These are phyloP conservation scores for Solanum hybrid DNA, from an alignment of 305 asterid species.

Conservation along the genomic window DNA sequence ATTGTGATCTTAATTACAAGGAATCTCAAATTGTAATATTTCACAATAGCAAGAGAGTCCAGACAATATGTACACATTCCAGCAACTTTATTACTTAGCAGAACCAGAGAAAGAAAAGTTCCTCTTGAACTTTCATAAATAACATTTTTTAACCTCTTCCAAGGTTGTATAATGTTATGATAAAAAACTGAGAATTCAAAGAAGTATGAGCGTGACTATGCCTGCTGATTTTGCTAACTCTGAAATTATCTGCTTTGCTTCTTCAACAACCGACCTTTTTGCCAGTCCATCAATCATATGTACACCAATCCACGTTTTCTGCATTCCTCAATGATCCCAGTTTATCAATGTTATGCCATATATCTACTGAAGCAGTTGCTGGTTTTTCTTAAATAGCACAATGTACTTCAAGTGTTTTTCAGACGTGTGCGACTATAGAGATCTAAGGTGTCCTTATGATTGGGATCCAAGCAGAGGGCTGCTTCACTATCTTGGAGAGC, in stretches of 20 bases:
- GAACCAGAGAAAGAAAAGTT: background rate
- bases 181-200: background rate
- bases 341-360: background rate
- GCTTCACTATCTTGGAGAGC: slow-evolving; percentile 55
- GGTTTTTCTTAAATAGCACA: background rate
- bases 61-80: background rate
- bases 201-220: background rate
- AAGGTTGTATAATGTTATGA: background rate
- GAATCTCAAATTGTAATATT: background rate
- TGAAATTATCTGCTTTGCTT: background rate
- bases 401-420: background rate
- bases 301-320: background rate
- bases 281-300: background rate
- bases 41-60: background rate
- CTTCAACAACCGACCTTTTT: background rate
- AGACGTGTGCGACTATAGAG: slow-evolving; percentile 30
- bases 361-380: slow-evolving; percentile 6
- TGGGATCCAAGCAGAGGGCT: slow-evolving; percentile 59
- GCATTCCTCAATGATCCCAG: background rate
- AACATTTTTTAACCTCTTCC: background rate
- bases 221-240: background rate
- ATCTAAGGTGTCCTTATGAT: slow-evolving; percentile 49
- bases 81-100: background rate
- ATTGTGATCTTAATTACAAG: background rate
- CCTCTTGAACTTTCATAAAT: background rate